Evolutionary conservation across 495 filamentous ascomycete genomes (phyloP).

Genomic region (Jackrogersella minutella): DNA sequence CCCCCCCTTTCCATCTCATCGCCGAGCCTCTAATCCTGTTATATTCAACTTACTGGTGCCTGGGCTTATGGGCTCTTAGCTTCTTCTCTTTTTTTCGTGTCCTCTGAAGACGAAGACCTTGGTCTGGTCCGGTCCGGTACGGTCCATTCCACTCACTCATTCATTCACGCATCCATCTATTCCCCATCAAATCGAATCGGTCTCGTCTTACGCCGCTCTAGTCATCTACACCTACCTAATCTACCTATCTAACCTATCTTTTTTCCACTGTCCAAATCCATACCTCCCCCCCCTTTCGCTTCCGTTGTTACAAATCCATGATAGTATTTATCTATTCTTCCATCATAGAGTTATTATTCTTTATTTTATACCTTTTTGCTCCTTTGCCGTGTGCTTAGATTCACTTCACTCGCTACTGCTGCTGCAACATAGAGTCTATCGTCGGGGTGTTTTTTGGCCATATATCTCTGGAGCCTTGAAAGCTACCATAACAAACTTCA

Average conservation of each 20-base stretch:
- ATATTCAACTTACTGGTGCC: background rate
- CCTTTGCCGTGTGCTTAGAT: background rate
- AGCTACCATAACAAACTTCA: background rate
- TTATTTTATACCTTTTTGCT: background rate
- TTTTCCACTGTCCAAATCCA: background rate
- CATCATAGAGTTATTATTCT: background rate
- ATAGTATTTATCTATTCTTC: background rate
- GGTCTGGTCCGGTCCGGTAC: background rate
- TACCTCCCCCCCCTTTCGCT: background rate
- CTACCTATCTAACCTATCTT: too few relatives aligned
- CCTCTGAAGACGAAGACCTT: background rate
- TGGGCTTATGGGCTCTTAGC: background rate
- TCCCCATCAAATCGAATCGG: background rate
- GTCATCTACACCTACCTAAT: constrained; percentile 3
- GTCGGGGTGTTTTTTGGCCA: background rate
- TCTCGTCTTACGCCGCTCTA: constrained; percentile 6
- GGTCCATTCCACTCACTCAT: background rate
- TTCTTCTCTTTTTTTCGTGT: too few relatives aligned
- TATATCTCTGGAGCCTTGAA: background rate
- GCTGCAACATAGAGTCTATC: constrained; percentile 5
- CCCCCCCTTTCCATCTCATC: background rate
- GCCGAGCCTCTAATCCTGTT: background rate
- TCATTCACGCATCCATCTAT: background rate
- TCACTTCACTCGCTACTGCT: background rate
- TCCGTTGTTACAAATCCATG: background rate